These are phyloP conservation scores for Musa acuminata DNA, from an alignment of 176 grass and related monocot genomes.

Conservation along the genomic window DNA sequence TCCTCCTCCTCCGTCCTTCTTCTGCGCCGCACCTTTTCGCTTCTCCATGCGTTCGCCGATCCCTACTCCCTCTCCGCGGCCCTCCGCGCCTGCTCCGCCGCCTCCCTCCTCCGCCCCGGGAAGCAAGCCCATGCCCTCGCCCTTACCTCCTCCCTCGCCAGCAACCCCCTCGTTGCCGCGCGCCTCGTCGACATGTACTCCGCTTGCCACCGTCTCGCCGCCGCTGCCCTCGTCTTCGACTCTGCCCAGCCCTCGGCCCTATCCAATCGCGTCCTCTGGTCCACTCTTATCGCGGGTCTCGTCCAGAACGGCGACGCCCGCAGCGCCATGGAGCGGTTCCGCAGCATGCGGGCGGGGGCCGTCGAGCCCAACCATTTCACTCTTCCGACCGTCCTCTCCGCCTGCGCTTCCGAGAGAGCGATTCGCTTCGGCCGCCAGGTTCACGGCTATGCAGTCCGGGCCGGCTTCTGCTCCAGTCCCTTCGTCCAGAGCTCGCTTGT, in stretches of 20 bases:
- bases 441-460: slow-evolving; percentile 1
- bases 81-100: slow-evolving; percentile 1
- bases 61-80: neutral
- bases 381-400: slow-evolving; percentile 5
- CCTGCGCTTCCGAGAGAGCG: neutral
- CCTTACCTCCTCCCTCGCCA: slow-evolving; percentile 4
- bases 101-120: neutral
- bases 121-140: slow-evolving; percentile 13
- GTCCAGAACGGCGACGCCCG: neutral
- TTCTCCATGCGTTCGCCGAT: neutral
- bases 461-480: slow-evolving; percentile 12
- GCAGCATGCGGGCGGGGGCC: neutral
- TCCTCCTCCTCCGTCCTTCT: no score
- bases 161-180: slow-evolving; percentile 2
- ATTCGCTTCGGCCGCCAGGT: slow-evolving; percentile 3
- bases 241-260: neutral
- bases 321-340: slow-evolving; percentile 12
- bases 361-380: slow-evolving; percentile 7
- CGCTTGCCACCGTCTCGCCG: neutral
- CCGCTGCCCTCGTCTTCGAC: slow-evolving; percentile 6
- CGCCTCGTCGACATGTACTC: slow-evolving; percentile 5
- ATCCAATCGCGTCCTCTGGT: slow-evolving; percentile 11
- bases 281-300: slow-evolving; percentile 7
- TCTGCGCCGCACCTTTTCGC: neutral
- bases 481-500: slow-evolving; percentile 23